Evolutionary conservation across 2,329 filamentous ascomycete genomes (phyloP).

Genomic region (Claviceps digitariae): DNA sequence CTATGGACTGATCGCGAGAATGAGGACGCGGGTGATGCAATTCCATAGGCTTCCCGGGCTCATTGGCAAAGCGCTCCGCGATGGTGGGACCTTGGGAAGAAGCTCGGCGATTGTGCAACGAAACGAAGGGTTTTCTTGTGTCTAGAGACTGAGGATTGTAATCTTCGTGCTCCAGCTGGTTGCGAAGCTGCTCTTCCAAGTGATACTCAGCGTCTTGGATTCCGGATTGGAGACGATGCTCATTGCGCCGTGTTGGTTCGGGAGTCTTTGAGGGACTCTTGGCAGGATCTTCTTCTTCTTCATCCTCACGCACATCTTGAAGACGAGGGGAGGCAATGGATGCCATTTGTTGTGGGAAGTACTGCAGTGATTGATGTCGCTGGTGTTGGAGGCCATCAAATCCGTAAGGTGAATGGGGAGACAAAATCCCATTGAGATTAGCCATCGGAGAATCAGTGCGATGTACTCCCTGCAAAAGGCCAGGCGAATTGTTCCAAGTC

Average conservation of each 20-base stretch:
- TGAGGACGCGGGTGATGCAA: constrained; percentile 64
- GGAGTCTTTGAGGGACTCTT: constrained; percentile 43
- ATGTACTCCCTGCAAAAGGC: constrained; percentile 38
- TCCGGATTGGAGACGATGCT: constrained; percentile 70
- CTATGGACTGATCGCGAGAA: constrained; percentile 57
- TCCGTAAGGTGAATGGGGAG: constrained; percentile 51
- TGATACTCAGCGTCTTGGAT: constrained; percentile 80
- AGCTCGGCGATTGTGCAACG: constrained; percentile 27
- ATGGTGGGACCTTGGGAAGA: constrained; percentile 38
- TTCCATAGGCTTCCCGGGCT: constrained; percentile 39
- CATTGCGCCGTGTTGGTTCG: constrained; percentile 31
- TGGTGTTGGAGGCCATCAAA: constrained; percentile 40
- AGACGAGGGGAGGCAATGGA: constrained; percentile 46
- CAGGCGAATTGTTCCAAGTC: constrained; percentile 43
- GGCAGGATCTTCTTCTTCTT: constrained; percentile 47
- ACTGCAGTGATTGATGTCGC: constrained; percentile 46
- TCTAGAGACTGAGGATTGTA: constrained; percentile 46
- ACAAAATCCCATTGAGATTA: constrained; percentile 42
- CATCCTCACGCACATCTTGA: constrained; percentile 61
- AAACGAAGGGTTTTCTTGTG: constrained; percentile 12
- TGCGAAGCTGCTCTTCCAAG: constrained; percentile 64
- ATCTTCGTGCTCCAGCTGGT: constrained; percentile 66
- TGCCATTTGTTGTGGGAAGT: constrained; percentile 40
- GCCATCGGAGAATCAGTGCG: constrained; percentile 49
- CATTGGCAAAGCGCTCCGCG: constrained; percentile 37